Percentiles rank a stretch among this genome's conserved stretches.
Evolutionary conservation across 768 basidiomycete genomes (phyloP).

Genomic region (Rhodotorula taiwanensis): DNA sequence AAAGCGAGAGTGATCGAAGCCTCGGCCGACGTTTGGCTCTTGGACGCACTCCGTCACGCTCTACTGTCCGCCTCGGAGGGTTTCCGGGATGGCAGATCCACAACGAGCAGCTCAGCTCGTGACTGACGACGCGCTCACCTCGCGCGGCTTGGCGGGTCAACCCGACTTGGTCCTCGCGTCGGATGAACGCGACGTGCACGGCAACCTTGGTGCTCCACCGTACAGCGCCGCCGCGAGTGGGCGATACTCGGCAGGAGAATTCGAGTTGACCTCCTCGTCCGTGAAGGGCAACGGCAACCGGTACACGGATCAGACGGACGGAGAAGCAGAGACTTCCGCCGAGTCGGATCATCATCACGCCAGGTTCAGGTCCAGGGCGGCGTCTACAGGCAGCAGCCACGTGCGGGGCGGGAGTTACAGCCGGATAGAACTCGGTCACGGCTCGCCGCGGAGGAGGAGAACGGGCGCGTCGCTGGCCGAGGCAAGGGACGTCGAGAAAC

Average conservation of each 20-base stretch:
- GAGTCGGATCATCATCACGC: too few species aligned
- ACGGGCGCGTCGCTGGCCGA: neutral
- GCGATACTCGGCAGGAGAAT: too few species aligned
- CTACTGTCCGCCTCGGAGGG: too few species aligned
- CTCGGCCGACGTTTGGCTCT: too few species aligned
- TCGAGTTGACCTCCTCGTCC: neutral
- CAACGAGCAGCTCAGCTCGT: constrained; percentile 12
- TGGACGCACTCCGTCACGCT: too few species aligned
- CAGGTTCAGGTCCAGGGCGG: too few species aligned
- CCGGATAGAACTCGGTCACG: neutral
- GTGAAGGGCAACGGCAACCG: constrained; percentile 10
- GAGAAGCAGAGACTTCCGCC: too few species aligned
- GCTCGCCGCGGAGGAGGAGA: neutral
- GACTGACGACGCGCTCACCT: constrained; percentile 3
- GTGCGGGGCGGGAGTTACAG: neutral
- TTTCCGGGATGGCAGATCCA: constrained; percentile 4
- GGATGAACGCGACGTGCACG: neutral
- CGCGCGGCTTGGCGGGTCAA: neutral
- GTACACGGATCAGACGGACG: too few species aligned
- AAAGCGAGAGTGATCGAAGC: too few species aligned
- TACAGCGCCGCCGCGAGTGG: too few species aligned
- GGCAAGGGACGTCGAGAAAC: neutral
- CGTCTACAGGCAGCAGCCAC: too few species aligned
- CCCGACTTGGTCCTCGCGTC: neutral
- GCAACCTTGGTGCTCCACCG: too few species aligned